Evolutionary conservation across 352 stramenopile genomes (phyloP).

Genomic region (Phytophthora quininea): DNA sequence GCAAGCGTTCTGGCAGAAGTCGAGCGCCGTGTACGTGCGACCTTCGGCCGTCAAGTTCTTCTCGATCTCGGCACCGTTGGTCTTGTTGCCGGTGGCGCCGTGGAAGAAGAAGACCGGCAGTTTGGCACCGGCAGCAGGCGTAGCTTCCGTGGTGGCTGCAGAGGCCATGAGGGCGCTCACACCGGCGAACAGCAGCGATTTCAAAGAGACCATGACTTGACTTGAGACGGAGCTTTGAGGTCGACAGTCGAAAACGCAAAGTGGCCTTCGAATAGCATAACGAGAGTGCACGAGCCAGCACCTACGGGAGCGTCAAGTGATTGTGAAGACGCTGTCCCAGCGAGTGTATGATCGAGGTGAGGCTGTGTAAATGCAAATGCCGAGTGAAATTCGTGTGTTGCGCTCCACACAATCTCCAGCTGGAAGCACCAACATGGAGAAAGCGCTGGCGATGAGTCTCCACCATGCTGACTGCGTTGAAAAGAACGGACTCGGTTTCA

Average conservation of each 20-base stretch:
- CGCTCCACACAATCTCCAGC: conserved; percentile 12
- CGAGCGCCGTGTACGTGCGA: conserved; percentile 47
- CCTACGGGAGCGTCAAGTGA: conserved; percentile 8
- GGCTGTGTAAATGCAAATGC: conserved; percentile 1
- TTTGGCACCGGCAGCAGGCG: conserved; percentile 8
- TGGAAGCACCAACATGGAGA: background rate
- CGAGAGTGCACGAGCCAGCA: conserved; percentile 1
- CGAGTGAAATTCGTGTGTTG: background rate
- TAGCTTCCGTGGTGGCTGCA: conserved; percentile 23
- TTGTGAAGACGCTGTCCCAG: conserved; percentile 17
- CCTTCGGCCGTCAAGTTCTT: conserved; percentile 47
- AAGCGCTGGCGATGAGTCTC: no score
- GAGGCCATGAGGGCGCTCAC: conserved; percentile 18
- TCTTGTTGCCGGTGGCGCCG: conserved; percentile 43
- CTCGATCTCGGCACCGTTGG: conserved; percentile 39
- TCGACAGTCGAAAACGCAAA: conserved; percentile 25
- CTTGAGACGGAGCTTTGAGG: conserved; percentile 7
- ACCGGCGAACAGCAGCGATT: conserved; percentile 20
- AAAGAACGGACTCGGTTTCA: no score
- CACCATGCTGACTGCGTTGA: no score
- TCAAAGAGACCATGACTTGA: conserved; percentile 24
- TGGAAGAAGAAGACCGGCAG: conserved; percentile 68
- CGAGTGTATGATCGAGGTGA: background rate
- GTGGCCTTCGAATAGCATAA: conserved; percentile 10
- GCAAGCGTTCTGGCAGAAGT: conserved; percentile 52